Conservation (phyloP, 2,329 filamentous ascomycete species). For the Sclerotinia glacialis region DNA sequence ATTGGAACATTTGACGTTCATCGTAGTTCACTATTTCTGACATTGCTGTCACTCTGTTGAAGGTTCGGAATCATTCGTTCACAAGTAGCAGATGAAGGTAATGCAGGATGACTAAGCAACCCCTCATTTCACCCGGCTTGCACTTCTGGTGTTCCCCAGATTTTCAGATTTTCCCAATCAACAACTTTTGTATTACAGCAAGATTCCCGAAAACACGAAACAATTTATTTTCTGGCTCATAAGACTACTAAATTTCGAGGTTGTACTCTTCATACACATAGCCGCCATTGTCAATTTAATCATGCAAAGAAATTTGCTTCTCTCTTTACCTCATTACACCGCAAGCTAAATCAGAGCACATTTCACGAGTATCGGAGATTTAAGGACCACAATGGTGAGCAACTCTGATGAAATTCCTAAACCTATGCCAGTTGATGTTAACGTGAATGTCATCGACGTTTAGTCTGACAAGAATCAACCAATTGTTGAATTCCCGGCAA, state of each 20-base stretch:
- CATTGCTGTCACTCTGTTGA: too few species aligned
- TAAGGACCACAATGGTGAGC: slow-evolving; percentile 8
- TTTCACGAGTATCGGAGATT: neutral
- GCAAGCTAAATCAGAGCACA: neutral
- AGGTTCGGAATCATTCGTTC: neutral
- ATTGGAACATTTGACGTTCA: too few species aligned
- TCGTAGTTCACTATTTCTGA: too few species aligned
- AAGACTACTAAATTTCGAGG: neutral
- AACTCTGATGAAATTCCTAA: neutral
- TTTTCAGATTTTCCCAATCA: neutral
- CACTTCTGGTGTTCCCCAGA: slow-evolving; percentile 1
- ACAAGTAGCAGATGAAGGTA: neutral
- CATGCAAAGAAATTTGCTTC: slow-evolving; percentile 15
- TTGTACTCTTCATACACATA: slow-evolving; percentile 14
- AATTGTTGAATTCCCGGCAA: slow-evolving; percentile 7
- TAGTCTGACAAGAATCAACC: slow-evolving; percentile 5
- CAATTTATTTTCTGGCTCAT: neutral
- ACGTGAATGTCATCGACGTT: slow-evolving; percentile 15
- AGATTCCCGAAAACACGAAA: neutral
- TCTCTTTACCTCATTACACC: slow-evolving; percentile 6
- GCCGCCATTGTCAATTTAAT: slow-evolving; percentile 1
- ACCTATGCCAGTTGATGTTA: slow-evolving; percentile 1
- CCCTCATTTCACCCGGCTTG: slow-evolving; percentile 8
- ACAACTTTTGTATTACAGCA: neutral
- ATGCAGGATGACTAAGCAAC: neutral